Conservation (phyloP, 2,329 filamentous ascomycete genomes). For the Aspergillus sclerotialis region DNA sequence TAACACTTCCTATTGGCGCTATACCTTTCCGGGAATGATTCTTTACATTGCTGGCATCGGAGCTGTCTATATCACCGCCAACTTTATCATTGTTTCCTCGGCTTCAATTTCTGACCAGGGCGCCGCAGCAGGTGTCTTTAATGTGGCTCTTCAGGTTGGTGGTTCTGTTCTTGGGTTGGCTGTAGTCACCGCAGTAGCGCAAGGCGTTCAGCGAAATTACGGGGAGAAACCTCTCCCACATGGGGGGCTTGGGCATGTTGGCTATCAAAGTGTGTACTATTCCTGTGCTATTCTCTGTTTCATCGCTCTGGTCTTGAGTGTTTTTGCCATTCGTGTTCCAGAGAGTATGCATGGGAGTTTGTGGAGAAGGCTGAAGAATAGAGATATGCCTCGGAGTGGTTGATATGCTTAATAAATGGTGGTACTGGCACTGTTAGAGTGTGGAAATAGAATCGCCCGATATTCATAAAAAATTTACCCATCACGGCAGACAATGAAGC, state of each 20-base stretch:
- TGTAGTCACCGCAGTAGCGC: neutral
- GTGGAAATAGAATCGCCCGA: no score
- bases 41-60: constrained; percentile 1
- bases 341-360: no score
- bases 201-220: neutral
- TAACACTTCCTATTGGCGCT: neutral
- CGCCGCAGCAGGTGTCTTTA: neutral
- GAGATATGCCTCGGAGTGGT: no score
- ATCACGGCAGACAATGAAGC: no score
- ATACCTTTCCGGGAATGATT: neutral
- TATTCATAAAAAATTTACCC: no score
- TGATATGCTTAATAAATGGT: no score
- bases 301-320: neutral
- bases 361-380: no score
- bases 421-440: no score
- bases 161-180: neutral
- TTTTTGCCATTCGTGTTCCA: no score
- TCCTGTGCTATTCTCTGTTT: neutral
- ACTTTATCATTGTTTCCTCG: neutral
- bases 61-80: neutral
- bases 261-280: neutral
- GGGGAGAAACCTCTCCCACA: neutral
- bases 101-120: neutral
- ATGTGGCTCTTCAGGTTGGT: neutral
- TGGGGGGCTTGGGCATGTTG: neutral